Percentiles rank a stretch among this genome's conserved stretches.
phyloP scores from a whole-genome alignment of 331 rosid genomes.

The Spiraea crenata region DNA sequence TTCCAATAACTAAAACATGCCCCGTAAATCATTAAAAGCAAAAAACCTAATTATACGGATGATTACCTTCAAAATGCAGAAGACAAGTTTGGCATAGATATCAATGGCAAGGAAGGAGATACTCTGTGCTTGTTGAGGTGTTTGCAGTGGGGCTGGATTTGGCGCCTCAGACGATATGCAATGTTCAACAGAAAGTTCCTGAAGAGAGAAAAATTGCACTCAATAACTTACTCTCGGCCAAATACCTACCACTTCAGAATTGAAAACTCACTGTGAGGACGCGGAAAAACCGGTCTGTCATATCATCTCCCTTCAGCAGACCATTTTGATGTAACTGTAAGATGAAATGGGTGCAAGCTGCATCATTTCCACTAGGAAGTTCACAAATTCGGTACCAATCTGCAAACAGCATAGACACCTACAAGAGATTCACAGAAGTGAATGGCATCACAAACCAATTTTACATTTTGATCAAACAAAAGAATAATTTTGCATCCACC shows the following conservation, averaged over 20 bases:
- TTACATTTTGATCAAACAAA: not conserved
- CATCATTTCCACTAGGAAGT: slow-evolving; percentile 74
- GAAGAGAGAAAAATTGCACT: slow-evolving; percentile 1
- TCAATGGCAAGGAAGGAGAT: slow-evolving; percentile 88
- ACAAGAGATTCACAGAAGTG: slow-evolving; percentile 26
- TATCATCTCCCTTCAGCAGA: slow-evolving; percentile 85
- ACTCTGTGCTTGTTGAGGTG: slow-evolving; percentile 63
- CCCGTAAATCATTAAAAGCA: not conserved
- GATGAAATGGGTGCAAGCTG: slow-evolving; percentile 58
- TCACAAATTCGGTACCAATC: slow-evolving; percentile 94
- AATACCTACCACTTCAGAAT: not conserved
- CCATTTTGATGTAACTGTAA: slow-evolving; percentile 78
- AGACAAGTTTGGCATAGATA: slow-evolving; percentile 73
- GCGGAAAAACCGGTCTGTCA: slow-evolving; percentile 82
- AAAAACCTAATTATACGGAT: not conserved
- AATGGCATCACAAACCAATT: not conserved
- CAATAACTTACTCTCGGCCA: not conserved
- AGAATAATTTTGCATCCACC: not conserved
- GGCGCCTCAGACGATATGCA: slow-evolving; percentile 75
- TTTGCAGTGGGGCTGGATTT: slow-evolving; percentile 62
- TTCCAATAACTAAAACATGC: not conserved
- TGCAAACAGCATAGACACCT: slow-evolving; percentile 73
- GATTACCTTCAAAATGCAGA: slow-evolving; percentile 75
- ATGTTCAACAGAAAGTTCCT: slow-evolving; percentile 85
- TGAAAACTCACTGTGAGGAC: slow-evolving; percentile 56